Conservation (phyloP, 345 rosid genomes). For the Eucalyptus brandiana region DNA sequence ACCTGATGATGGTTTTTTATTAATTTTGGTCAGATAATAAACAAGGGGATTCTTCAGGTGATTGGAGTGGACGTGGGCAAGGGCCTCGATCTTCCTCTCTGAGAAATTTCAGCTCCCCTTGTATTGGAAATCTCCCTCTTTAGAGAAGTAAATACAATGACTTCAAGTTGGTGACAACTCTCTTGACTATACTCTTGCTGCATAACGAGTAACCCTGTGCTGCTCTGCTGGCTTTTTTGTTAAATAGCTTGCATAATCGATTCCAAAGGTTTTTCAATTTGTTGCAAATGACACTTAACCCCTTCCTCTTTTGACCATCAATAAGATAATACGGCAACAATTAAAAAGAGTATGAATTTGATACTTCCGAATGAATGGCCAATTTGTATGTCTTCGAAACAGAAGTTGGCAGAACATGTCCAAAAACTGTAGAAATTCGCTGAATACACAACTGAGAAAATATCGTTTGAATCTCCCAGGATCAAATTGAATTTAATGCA, state of each 20-base stretch:
- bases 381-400: background rate
- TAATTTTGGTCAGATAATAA: conserved; percentile 38
- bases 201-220: background rate
- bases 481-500: no score
- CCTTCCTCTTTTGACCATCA: background rate
- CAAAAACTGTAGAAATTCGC: background rate
- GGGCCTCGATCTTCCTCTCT: conserved; percentile 79
- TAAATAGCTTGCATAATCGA: background rate
- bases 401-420: background rate
- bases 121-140: background rate
- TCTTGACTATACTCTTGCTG: background rate
- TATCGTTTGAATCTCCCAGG: background rate
- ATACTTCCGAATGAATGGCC: background rate
- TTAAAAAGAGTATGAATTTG: background rate
- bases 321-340: background rate
- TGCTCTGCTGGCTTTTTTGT: background rate
- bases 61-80: conserved; percentile 77
- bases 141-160: background rate
- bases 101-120: background rate
- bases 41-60: conserved; percentile 60
- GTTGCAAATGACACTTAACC: background rate
- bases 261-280: background rate
- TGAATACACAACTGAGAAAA: background rate
- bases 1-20: no score
- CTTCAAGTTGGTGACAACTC: background rate